phyloP scores from a whole-genome alignment of 495 filamentous ascomycete species.

The Neurospora tetrasperma region DNA sequence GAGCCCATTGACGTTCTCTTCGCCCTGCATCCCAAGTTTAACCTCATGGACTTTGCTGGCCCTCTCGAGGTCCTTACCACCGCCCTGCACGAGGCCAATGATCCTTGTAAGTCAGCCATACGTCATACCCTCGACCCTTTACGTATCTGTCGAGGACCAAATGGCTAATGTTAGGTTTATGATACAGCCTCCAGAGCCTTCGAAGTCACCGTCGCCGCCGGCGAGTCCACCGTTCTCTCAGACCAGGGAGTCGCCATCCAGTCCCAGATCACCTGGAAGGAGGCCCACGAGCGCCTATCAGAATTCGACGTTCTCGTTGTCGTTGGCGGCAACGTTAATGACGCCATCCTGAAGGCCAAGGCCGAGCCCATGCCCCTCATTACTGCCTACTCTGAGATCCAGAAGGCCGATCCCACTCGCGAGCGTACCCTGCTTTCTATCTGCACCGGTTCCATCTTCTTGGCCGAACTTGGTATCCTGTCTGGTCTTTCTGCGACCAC shows the following conservation, averaged over 20 bases:
- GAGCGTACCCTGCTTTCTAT: constrained; percentile 67
- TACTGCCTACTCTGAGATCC: constrained; percentile 55
- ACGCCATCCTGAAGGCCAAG: constrained; percentile 45
- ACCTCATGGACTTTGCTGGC: constrained; percentile 54
- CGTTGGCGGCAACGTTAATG: constrained; percentile 46
- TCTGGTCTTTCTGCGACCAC: constrained; percentile 64
- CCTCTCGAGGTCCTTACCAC: constrained; percentile 53
- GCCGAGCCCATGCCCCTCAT: constrained; percentile 53
- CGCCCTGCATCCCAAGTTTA: constrained; percentile 39
- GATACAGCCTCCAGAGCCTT: constrained; percentile 42
- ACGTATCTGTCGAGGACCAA: neutral
- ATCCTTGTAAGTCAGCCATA: constrained; percentile 40
- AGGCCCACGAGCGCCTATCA: constrained; percentile 51
- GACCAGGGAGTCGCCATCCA: constrained; percentile 66
- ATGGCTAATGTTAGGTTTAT: neutral
- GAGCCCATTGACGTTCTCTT: constrained; percentile 43
- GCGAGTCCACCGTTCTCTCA: constrained; percentile 46
- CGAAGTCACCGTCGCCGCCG: constrained; percentile 59
- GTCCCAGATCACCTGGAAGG: constrained; percentile 58
- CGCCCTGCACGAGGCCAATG: constrained; percentile 50
- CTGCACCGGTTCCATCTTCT: constrained; percentile 63
- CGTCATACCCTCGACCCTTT: constrained; percentile 1
- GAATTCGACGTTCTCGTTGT: constrained; percentile 66
- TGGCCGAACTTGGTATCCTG: constrained; percentile 62
- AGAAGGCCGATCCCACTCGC: constrained; percentile 53